Evolutionary conservation across 768 basidiomycete species (phyloP).

Genomic region (Russula lepida): DNA sequence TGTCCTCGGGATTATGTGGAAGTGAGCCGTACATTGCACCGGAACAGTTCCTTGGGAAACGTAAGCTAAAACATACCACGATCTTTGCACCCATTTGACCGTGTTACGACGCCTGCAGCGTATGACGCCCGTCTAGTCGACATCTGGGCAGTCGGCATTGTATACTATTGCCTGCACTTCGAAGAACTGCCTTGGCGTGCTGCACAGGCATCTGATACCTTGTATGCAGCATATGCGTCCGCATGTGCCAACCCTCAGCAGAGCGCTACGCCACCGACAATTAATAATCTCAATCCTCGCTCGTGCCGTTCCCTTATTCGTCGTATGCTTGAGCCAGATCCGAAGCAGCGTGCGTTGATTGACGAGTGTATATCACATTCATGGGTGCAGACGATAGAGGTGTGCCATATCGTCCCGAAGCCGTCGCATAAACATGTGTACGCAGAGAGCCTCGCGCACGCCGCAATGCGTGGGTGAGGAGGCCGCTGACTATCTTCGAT

Average conservation of each 20-base stretch:
- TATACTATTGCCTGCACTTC: conserved; percentile 98
- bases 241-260: conserved; percentile 43
- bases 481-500: background rate
- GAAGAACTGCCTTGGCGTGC: conserved; percentile 97
- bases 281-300: conserved; percentile 82
- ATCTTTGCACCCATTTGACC: conserved; percentile 34
- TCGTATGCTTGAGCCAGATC: conserved; percentile 94
- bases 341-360: conserved; percentile 62
- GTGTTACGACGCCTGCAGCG: conserved; percentile 40
- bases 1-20: conserved; percentile 94
- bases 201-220: conserved; percentile 71
- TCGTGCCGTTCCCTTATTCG: conserved; percentile 77
- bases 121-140: conserved; percentile 97
- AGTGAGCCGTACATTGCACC: conserved; percentile 99
- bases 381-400: conserved; percentile 77
- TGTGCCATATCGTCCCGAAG: conserved; percentile 59
- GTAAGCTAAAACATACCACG: conserved; percentile 48
- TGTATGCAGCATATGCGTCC: conserved; percentile 70
- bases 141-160: conserved; percentile 94
- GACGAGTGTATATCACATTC: conserved; percentile 72
- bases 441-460: conserved; percentile 16
- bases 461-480: conserved; percentile 12
- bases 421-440: conserved; percentile 65
- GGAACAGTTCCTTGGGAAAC: conserved; percentile 93
- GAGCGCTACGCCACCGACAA: conserved; percentile 50